Conservation (phyloP, 176 grass and related monocot genomes). For the Miscanthus lutarioriparius region DNA sequence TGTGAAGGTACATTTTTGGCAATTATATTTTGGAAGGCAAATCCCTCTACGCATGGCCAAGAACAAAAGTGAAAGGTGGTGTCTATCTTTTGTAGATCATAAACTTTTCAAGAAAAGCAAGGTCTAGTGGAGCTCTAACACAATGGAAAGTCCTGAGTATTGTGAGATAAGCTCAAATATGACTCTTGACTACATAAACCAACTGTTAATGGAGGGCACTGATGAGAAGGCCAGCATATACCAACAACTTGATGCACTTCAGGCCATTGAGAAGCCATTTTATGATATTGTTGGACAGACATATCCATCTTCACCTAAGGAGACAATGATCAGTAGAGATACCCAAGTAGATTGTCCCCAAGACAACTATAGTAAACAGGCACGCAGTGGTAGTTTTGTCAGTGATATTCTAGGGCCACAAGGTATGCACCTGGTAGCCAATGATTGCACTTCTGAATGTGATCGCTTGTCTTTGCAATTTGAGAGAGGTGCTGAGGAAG, state of each 20-base stretch:
- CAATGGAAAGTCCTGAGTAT: conserved; percentile 18
- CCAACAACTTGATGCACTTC: conserved; percentile 27
- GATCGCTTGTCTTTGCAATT: background rate
- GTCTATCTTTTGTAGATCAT: conserved; percentile 3
- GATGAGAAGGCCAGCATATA: conserved; percentile 45
- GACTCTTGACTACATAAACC: conserved; percentile 48
- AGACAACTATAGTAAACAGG: background rate
- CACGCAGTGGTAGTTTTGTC: background rate
- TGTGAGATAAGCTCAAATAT: conserved; percentile 39
- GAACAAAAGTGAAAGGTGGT: background rate
- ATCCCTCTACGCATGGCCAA: background rate
- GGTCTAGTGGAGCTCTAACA: background rate
- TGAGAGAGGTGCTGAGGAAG: conserved; percentile 45
- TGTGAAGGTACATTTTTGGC: background rate
- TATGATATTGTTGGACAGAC: conserved; percentile 31
- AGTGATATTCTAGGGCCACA: background rate
- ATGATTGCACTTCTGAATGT: background rate
- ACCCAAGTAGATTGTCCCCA: background rate
- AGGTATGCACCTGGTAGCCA: background rate
- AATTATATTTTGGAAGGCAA: background rate
- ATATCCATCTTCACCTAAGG: conserved; percentile 25
- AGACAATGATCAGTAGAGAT: background rate
- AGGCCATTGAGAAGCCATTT: conserved; percentile 25
- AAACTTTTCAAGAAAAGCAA: background rate
- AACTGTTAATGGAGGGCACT: conserved; percentile 54